Percentiles rank a stretch among this genome's conserved stretches.
Evolutionary conservation across 441 rosid genomes (phyloP).

Genomic region (Adansonia grandidieri): DNA sequence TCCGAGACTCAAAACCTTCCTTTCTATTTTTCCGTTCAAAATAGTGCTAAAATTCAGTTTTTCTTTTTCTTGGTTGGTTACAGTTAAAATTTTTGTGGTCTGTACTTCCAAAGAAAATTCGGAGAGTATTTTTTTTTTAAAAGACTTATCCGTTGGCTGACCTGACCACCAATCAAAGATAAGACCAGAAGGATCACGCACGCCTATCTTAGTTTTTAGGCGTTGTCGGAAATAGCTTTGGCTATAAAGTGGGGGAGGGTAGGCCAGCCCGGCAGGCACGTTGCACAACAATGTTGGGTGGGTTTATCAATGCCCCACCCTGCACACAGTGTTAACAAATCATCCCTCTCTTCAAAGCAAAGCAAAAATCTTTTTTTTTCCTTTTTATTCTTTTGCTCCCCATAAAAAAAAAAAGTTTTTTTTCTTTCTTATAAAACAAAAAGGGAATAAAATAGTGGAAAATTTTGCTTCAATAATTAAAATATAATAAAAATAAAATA

Average conservation of each 20-base stretch:
- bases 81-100: background rate
- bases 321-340: conserved; percentile 17
- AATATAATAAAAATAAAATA: no score
- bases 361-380: background rate
- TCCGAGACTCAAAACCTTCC: background rate
- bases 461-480: no score
- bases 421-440: background rate
- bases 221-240: background rate
- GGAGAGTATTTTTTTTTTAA: no score
- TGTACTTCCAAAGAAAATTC: background rate
- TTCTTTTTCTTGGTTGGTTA: no score
- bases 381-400: background rate
- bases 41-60: no score
- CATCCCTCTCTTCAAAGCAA: conserved; percentile 14
- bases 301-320: background rate
- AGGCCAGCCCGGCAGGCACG: conserved; percentile 13
- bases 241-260: background rate
- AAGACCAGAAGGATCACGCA: conserved; percentile 21
- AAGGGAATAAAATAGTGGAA: background rate
- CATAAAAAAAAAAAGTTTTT: no score
- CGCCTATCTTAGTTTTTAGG: conserved; percentile 38
- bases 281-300: conserved; percentile 24
- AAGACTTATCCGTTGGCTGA: no score
- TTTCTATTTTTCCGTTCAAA: no score
- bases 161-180: no score